Evolutionary conservation across 2,329 filamentous ascomycete species (phyloP).

Genomic region (Colletotrichum tanaceti): DNA sequence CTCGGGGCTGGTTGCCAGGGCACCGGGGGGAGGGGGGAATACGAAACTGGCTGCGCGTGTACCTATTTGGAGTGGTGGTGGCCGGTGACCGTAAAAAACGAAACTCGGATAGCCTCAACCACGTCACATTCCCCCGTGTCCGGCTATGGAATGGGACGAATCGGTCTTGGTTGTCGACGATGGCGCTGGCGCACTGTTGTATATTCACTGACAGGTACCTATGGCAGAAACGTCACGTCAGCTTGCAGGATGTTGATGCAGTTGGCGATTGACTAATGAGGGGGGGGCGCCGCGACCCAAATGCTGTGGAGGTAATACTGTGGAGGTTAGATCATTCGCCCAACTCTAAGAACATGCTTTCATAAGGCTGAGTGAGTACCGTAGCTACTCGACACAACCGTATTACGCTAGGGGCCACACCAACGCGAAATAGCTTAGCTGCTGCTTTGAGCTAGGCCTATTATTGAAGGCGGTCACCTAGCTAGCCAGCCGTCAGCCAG

Average conservation of each 20-base stretch:
- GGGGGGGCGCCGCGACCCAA: background rate
- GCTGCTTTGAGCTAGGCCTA: too few species aligned
- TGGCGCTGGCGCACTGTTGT: background rate
- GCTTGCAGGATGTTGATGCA: constrained; percentile 7
- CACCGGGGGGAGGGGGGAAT: constrained; percentile 21
- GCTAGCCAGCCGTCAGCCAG: too few species aligned
- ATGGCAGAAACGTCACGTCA: constrained; percentile 1
- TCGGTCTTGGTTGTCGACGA: constrained; percentile 17
- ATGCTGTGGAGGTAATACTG: background rate
- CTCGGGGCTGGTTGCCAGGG: constrained; percentile 5
- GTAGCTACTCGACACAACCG: too few species aligned
- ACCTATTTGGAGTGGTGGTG: constrained; percentile 7
- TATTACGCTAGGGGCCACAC: too few species aligned
- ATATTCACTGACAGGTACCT: constrained; percentile 25
- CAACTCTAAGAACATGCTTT: background rate
- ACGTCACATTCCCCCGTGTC: constrained; percentile 29
- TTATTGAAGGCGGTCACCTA: too few species aligned
- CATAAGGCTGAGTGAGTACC: constrained; percentile 35
- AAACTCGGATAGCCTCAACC: constrained; percentile 29
- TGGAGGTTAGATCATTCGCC: background rate
- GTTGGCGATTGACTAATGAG: background rate
- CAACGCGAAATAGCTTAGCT: too few species aligned
- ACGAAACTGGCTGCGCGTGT: constrained; percentile 31
- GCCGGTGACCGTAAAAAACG: constrained; percentile 20
- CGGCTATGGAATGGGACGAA: constrained; percentile 14